Evolutionary conservation across 768 basidiomycete genomes (phyloP).

Genomic region (Pleurotus tuber-regium): DNA sequence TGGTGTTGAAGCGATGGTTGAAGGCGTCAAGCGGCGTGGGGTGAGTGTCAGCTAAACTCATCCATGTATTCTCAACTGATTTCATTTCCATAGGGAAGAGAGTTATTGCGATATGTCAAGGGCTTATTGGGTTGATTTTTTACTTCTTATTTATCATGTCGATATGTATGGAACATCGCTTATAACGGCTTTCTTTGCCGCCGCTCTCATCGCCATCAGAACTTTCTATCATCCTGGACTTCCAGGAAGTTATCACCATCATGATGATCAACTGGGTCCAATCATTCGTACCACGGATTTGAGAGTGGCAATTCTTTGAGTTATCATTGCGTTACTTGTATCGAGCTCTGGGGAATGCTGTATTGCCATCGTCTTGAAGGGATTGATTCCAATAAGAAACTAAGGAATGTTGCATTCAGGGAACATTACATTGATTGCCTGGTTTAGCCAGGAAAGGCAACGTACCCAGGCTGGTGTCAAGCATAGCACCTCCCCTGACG

Average conservation of each 20-base stretch:
- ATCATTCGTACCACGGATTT: no score
- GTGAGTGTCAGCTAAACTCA: slow-evolving; percentile 37
- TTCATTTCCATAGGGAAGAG: slow-evolving; percentile 54
- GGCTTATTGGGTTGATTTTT: slow-evolving; percentile 51
- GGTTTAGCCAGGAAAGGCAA: slow-evolving; percentile 1
- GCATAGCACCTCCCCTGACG: slow-evolving; percentile 6
- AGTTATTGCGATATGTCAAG: slow-evolving; percentile 72
- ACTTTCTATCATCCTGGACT: background rate
- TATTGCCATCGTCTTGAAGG: no score
- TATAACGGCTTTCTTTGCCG: no score
- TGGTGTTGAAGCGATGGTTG: slow-evolving; percentile 72
- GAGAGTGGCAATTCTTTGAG: no score
- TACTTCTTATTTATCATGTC: no score
- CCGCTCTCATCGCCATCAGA: background rate
- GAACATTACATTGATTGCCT: no score
- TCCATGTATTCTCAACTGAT: slow-evolving; percentile 5
- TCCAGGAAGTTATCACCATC: background rate
- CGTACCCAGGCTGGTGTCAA: background rate
- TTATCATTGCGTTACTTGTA: no score
- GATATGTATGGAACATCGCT: no score
- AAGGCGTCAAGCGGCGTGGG: slow-evolving; percentile 71
- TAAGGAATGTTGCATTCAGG: no score
- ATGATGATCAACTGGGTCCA: no score
- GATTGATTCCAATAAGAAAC: no score
- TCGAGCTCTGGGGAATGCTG: no score